Base-by-base conservation (phyloP, 768 basidiomycete genomes). In the Pluteus cervinus region DNA sequence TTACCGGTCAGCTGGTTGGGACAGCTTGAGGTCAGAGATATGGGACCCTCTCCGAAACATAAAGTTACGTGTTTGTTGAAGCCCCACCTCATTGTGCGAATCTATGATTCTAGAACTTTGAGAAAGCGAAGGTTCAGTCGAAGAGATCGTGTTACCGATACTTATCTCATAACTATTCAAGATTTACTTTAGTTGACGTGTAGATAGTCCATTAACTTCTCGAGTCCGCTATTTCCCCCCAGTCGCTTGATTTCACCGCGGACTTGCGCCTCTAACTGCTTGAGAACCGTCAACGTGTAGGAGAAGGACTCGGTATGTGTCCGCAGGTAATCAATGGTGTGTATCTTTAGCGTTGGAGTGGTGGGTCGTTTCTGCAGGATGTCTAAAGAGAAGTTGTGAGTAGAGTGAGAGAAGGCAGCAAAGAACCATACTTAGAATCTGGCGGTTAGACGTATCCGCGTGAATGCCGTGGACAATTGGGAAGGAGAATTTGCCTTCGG, bases 401-500 rank as follows among this genome's bases (percentile, higher is more conserved):
- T 21, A 15, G 34, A 14, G 22, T 6, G 33, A 33, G 41, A 3
- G 7, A n/a, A 34, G n/a, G n/a, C n/a, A n/a, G n/a, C n/a, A n/a
- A n/a, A 20, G n/a, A 35, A 26, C 39, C 8, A 28, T 48, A 93
- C 92, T 93, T 37, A 96, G 68, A 23, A 98, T 71, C 57, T 84
- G 84, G 23, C 79, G 72, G 58, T 89, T 90, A 1, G 79, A 71
- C 8, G 65, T 69, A 53, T 91, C 79, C 5, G 86, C 75, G 21
- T 85, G 79, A 32, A 97, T 81, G 14, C 86, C 81, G 56, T 97
- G 94, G 1, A 98, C 81, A 22, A 97, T 71, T 0, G 92, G 93
- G 62, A 98, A 98, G 3, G 89, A 93, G 66, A 98, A 98, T 58
- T 98, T 98, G 5, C 94, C 94, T 62, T 97, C 94, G 0, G 88